phyloP scores from a whole-genome alignment of 495 filamentous ascomycete genomes.

The Penicillium robsamsonii region DNA sequence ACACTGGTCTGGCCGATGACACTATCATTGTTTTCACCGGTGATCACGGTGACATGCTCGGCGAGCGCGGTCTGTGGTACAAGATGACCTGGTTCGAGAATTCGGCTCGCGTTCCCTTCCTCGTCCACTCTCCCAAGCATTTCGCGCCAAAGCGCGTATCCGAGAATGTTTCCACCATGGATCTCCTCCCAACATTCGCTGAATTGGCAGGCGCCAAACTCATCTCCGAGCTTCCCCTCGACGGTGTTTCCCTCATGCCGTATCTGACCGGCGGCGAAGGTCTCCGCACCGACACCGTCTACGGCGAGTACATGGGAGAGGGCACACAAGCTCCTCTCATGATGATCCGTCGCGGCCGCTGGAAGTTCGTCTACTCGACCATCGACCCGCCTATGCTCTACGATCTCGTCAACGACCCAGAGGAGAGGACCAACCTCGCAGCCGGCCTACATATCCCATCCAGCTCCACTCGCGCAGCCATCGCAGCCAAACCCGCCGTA shows the following conservation, averaged over 20 bases:
- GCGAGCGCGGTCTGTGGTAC: constrained; percentile 87
- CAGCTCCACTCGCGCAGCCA: constrained; percentile 9
- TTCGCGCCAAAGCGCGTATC: constrained; percentile 67
- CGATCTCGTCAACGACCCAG: constrained; percentile 68
- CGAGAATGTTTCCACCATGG: constrained; percentile 80
- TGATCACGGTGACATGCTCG: constrained; percentile 91
- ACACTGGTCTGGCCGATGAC: constrained; percentile 72
- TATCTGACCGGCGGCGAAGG: constrained; percentile 61
- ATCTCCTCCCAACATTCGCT: constrained; percentile 80
- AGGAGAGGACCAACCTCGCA: constrained; percentile 70
- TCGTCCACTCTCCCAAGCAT: constrained; percentile 67
- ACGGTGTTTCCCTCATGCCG: constrained; percentile 70
- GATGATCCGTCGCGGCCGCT: constrained; percentile 81
- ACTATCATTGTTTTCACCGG: constrained; percentile 86
- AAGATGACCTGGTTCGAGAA: constrained; percentile 92
- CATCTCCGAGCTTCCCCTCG: constrained; percentile 64
- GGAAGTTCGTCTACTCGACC: constrained; percentile 81
- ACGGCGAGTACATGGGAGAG: constrained; percentile 87
- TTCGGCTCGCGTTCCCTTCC: constrained; percentile 76
- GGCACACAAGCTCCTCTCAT: constrained; percentile 82
- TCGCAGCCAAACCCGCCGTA: constrained; percentile 16
- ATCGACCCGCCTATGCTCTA: constrained; percentile 78
- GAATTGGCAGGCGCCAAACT: constrained; percentile 70
- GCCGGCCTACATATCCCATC: constrained; percentile 33
- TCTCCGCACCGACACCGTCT: constrained; percentile 64